Evolutionary conservation across 2,329 filamentous ascomycete species (phyloP).

Genomic region (Botrytis porri): DNA sequence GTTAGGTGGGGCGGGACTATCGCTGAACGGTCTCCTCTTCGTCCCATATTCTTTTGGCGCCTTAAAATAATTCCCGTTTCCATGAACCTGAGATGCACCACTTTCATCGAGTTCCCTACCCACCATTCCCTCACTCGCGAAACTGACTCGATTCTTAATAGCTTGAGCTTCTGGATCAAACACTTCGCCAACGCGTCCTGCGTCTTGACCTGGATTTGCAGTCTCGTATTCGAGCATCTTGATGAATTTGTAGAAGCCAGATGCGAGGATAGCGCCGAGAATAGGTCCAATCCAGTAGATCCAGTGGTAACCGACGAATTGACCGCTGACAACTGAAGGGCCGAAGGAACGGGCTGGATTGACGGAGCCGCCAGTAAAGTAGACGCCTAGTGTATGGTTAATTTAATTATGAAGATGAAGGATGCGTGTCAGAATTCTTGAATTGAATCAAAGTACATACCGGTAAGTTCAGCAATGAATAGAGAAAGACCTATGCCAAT

Average conservation of each 20-base stretch:
- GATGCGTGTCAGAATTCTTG: not conserved
- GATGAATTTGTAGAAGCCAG: constrained; percentile 48
- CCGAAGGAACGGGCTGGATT: constrained; percentile 49
- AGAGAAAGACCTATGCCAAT: constrained; percentile 48
- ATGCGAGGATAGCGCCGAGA: constrained; percentile 49
- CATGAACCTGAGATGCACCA: not conserved
- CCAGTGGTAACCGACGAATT: constrained; percentile 47
- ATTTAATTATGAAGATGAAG: not conserved
- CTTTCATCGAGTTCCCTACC: constrained; percentile 1
- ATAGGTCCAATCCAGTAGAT: constrained; percentile 51
- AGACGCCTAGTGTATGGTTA: constrained; percentile 39
- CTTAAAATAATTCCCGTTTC: not conserved
- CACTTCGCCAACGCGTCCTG: not conserved
- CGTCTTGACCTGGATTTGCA: constrained; percentile 41
- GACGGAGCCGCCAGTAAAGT: constrained; percentile 48
- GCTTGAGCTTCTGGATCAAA: not conserved
- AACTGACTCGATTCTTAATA: not conserved
- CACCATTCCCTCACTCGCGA: not conserved
- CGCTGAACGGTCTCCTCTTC: constrained; percentile 20
- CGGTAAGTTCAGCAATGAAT: constrained; percentile 45
- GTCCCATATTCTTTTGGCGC: constrained; percentile 3
- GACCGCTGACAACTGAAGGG: constrained; percentile 44
- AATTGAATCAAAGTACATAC: constrained; percentile 39
- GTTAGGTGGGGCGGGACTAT: constrained; percentile 27
- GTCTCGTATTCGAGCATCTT: constrained; percentile 50